These are phyloP conservation scores for Cercospora canescens DNA, from an alignment of 2,329 filamentous ascomycete species.

Conservation along the genomic window DNA sequence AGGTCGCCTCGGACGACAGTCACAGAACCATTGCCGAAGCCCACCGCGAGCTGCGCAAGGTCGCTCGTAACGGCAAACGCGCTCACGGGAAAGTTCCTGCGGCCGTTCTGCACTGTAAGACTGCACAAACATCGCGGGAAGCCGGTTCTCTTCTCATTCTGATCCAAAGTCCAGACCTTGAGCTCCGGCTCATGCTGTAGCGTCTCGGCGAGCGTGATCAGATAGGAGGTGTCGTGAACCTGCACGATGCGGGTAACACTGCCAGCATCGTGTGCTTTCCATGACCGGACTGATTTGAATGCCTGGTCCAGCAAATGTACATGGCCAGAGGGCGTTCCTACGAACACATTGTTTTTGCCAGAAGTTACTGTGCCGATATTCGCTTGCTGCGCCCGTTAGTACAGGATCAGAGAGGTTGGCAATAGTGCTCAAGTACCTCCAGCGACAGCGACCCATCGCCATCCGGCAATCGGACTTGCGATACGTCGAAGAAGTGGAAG, in stretches of 20 bases:
- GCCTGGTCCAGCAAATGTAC: conserved; percentile 84
- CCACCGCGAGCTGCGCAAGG: conserved; percentile 87
- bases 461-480: conserved; percentile 75
- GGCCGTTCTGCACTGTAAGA: conserved; percentile 81
- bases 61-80: conserved; percentile 87
- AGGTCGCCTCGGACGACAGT: conserved; percentile 91
- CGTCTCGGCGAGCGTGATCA: conserved; percentile 87
- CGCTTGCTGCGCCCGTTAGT: conserved; percentile 44
- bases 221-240: conserved; percentile 78
- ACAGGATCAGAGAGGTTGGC: background rate
- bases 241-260: conserved; percentile 91
- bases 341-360: conserved; percentile 84
- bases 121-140: conserved; percentile 85
- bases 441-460: conserved; percentile 64
- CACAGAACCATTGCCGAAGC: conserved; percentile 93
- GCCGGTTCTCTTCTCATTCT: conserved; percentile 89
- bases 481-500: conserved; percentile 99
- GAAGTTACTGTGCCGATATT: conserved; percentile 82
- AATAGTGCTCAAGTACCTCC: conserved; percentile 28
- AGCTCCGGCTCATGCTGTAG: conserved; percentile 82
- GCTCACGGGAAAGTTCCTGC: conserved; percentile 92
- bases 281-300: conserved; percentile 84
- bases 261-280: conserved; percentile 79
- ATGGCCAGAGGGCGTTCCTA: conserved; percentile 80
- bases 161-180: conserved; percentile 98